Base-by-base conservation (phyloP, 1,139 yeast species). In the Saccharomyces pastorianus region DNA sequence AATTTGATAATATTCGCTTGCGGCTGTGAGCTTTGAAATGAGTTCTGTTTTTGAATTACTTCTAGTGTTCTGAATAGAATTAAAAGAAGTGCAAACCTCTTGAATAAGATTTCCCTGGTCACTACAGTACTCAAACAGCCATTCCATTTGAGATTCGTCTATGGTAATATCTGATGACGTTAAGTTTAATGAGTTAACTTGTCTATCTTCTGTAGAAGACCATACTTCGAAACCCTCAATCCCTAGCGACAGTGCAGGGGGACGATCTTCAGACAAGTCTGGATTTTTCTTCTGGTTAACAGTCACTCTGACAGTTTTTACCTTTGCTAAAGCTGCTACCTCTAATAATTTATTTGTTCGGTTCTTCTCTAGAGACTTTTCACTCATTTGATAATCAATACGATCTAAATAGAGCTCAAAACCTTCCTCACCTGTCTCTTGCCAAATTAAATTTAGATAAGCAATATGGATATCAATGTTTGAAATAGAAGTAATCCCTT, bases 1-100 rank as follows among this genome's bases (percentile, higher is more conserved):
- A 49, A 90, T 80, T 38, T 78, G 76, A 63, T 76, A 80, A 13
- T 74, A 72, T 20, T 76, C 78, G 38, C 93, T 84, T 0, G 91
- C 93, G 29, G 73, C 66, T 0, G 93, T 78, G 25, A 89, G 69
- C 46, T 77, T 73, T n/a, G 69, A 60, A 46, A 69, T 61, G 7
- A 68, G 47, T 29, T 63, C 66, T 50, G 59, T 66, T 27, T 64
- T 61, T 6, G 58, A 51, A 3, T 48, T 54, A 2, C 49, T 38
- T 41, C 56, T 52, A 6, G 52, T 49, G 23, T 53, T 51, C 25
- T 59, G 56, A 7, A 63, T 51, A 2, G 52, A 47, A 6, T 58
- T 56, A 0, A 70, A 48, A 4, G 59, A 53, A 1, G 23, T 31
- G 3, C 56, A 20, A 0, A 76, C 68, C 0, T 71, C 69, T 1